A percentile compares a stretch with the other conserved stretches of the same genome.
These are phyloP conservation scores for Isatis tinctoria DNA, from an alignment of 345 rosid species.

Conservation along the genomic window DNA sequence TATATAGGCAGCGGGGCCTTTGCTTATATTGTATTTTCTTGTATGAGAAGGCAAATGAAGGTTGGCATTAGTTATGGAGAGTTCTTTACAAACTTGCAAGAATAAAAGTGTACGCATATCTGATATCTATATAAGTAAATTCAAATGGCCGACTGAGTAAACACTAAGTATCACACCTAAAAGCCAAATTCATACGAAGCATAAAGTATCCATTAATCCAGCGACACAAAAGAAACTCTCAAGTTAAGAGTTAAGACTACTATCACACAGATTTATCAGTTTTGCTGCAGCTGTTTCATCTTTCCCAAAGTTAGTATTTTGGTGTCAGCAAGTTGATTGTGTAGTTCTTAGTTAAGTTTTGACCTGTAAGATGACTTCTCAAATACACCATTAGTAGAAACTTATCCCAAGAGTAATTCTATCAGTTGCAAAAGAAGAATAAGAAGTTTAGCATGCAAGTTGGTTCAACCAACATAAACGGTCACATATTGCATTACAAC, in stretches of 20 bases:
- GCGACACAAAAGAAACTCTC: not conserved
- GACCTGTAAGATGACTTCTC: not conserved
- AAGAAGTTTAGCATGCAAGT: not conserved
- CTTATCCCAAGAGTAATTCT: not conserved
- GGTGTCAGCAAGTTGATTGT: not conserved
- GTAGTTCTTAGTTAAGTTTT: not conserved
- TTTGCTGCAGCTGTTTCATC: not conserved
- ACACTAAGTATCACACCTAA: too few relatives aligned
- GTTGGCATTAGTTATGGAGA: not conserved
- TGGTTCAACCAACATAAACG: not conserved
- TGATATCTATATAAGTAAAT: not conserved
- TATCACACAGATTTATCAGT: not conserved
- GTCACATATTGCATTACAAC: not conserved
- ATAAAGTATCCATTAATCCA: not conserved
- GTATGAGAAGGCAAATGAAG: constrained; percentile 24
- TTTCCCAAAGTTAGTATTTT: not conserved
- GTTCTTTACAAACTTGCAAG: constrained; percentile 6
- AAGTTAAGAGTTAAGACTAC: not conserved
- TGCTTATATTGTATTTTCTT: constrained; percentile 20
- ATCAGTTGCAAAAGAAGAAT: not conserved
- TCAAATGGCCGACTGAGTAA: not conserved
- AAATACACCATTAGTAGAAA: not conserved
- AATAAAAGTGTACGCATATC: not conserved
- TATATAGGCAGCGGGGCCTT: not conserved
- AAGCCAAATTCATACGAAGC: not conserved